Evolutionary conservation across 2,329 filamentous ascomycete genomes (phyloP), one percentile per base, ranked within the genome.

Genomic region (Cladosporium phlei): DNA sequence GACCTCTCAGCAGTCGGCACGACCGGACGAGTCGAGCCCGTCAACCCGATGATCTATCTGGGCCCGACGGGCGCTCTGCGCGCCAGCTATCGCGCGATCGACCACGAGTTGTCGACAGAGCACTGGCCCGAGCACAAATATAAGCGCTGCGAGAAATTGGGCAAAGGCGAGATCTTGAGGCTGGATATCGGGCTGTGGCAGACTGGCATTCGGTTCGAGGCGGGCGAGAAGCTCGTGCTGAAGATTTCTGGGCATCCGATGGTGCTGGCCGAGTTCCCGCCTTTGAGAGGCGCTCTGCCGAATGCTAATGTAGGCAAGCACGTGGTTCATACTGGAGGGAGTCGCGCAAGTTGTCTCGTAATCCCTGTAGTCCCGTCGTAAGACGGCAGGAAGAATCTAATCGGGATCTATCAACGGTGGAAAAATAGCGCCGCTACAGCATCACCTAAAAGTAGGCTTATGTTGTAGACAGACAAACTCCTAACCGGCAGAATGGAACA

Each of bases 151-250:
- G 30, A 33, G 30, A 14, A 14, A 0, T 10, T 33, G 3, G 10
- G 8, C 8, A 14, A 14, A 5, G 30, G 30, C 10, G 30, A 37
- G 9, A 12, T 21, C 12, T 14, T n/a, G 20, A 20, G 24, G 54
- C 56, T 74, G 4, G 69, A 74, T 27, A 73, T 75, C 44, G 68
- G 68, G 0, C 68, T 75, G 5, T 75, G 70, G 70, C 64, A 66
- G 0, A 64, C 66, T 57, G 71, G 71, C 0, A 64, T 73, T 0
- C 65, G 70, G 16, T 75, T 69, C 52, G 68, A 72, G 3, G 63
- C 58, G 8, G 70, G 68, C 0, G 69, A 73, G 50, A 28, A 28
- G 8, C 24, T 55, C 3, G 24, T 37, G 21, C 24, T 55, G 20
- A 38, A 46, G 25, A 28, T 53, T 1, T 27, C 21, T 8, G 51